Evolutionary conservation across 345 rosid genomes (phyloP).

Genomic region (Capsella bursapastoris): DNA sequence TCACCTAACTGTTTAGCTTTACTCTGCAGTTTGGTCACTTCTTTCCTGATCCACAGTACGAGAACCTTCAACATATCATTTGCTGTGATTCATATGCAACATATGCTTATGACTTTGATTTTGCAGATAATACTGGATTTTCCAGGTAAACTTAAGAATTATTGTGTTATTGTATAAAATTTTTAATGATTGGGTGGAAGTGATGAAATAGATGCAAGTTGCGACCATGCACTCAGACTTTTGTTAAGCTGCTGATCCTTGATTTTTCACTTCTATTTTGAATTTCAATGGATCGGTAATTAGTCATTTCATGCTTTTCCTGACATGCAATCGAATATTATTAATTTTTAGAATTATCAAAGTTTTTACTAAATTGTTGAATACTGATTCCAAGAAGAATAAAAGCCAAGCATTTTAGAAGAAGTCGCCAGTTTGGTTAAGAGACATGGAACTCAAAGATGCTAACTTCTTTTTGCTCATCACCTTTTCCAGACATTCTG

Average conservation of each 20-base stretch:
- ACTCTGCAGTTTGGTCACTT: slow-evolving; percentile 92
- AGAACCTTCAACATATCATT: slow-evolving; percentile 94
- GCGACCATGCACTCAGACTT: neutral
- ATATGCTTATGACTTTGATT: slow-evolving; percentile 96
- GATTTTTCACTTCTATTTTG: neutral
- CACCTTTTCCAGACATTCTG: slow-evolving; percentile 61
- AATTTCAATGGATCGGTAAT: neutral
- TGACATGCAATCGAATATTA: neutral
- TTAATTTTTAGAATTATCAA: neutral
- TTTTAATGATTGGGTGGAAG: slow-evolving; percentile 14
- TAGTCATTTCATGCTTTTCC: slow-evolving; percentile 2
- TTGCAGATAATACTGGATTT: slow-evolving; percentile 73
- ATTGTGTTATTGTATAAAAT: neutral
- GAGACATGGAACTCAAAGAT: neutral
- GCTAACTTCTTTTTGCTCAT: slow-evolving; percentile 18
- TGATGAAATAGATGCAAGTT: slow-evolving; percentile 7
- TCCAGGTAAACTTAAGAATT: slow-evolving; percentile 61
- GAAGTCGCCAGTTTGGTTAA: slow-evolving; percentile 9
- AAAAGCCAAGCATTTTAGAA: slow-evolving; percentile 9
- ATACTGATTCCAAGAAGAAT: slow-evolving; percentile 5
- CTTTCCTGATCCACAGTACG: slow-evolving; percentile 97
- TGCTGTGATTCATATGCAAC: slow-evolving; percentile 97
- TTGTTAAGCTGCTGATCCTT: slow-evolving; percentile 15
- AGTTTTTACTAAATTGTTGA: neutral
- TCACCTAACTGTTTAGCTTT: slow-evolving; percentile 34